Evolutionary conservation across 75 land plant species (phyloP).

Genomic region (Ceratopteris richardii): DNA sequence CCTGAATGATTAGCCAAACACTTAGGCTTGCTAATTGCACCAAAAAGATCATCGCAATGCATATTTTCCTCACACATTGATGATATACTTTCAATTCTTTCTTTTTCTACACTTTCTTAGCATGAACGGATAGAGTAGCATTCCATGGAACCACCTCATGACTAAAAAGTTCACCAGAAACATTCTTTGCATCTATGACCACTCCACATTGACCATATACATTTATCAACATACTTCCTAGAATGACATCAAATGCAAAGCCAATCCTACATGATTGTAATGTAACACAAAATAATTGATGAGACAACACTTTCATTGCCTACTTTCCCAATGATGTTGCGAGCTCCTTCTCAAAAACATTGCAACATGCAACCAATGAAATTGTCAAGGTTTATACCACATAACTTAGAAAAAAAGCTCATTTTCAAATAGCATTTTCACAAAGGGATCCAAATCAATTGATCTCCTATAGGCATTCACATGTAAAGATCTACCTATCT

Average conservation of each 20-base stretch:
- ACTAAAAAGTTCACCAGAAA: neutral
- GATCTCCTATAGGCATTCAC: neutral
- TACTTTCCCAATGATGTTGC: no score
- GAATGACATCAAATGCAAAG: conserved; percentile 1
- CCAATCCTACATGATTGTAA: neutral
- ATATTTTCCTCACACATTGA: neutral
- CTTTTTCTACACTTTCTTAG: neutral
- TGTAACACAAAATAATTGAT: neutral
- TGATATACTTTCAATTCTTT: neutral
- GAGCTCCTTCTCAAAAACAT: conserved; percentile 9
- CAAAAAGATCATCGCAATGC: no score
- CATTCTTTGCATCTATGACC: neutral
- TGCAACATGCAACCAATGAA: conserved; percentile 41
- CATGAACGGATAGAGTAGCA: neutral
- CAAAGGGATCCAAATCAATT: neutral
- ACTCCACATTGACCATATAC: conserved; percentile 1
- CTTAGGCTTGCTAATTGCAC: no score
- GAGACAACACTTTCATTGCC: neutral
- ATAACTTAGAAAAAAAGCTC: no score
- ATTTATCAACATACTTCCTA: conserved; percentile 5
- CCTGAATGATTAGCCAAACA: no score
- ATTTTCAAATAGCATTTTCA: no score
- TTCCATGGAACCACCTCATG: neutral
- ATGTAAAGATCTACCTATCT: neutral
- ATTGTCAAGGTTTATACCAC: conserved; percentile 39